Evolutionary conservation across 805 yeast genomes (phyloP).

Genomic region (Wickerhamomyces hampshirensis): DNA sequence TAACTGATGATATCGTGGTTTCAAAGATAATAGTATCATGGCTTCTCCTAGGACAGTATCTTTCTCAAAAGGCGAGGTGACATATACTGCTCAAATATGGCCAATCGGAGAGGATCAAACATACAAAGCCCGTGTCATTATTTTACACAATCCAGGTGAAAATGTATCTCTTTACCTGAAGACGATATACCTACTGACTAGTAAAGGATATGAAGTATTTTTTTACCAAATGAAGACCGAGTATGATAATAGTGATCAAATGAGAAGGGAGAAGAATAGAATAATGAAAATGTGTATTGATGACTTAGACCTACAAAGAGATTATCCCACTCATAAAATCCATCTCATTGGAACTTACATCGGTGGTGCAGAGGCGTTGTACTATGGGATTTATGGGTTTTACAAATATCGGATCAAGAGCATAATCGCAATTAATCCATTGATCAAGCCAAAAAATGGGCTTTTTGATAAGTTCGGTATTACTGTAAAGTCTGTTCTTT

Average conservation of each 20-base stretch:
- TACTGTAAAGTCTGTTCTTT: too few relatives aligned
- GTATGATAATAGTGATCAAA: conserved; percentile 8
- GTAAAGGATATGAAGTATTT: conserved; percentile 16
- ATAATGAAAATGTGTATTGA: conserved; percentile 16
- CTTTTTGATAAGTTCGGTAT: conserved; percentile 1
- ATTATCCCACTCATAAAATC: conserved; percentile 2
- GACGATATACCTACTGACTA: conserved; percentile 13
- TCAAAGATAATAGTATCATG: too few relatives aligned
- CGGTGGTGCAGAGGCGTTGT: conserved; percentile 14
- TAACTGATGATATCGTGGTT: background rate
- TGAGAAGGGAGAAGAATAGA: conserved; percentile 15
- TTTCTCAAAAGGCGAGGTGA: conserved; percentile 19
- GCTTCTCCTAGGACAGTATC: conserved; percentile 10
- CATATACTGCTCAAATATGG: conserved; percentile 23
- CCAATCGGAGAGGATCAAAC: conserved; percentile 13
- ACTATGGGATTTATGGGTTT: conserved; percentile 16
- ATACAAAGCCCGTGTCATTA: conserved; percentile 16
- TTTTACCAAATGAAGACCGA: conserved; percentile 9
- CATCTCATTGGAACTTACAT: conserved; percentile 16
- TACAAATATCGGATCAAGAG: conserved; percentile 14
- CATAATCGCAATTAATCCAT: conserved; percentile 17
- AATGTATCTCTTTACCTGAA: conserved; percentile 11
- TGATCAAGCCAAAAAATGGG: conserved; percentile 8
- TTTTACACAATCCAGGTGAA: conserved; percentile 19
- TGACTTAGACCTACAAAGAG: conserved; percentile 10